phyloP scores from a whole-genome alignment of 352 stramenopile genomes.

The Globisporangium okanoganense region DNA sequence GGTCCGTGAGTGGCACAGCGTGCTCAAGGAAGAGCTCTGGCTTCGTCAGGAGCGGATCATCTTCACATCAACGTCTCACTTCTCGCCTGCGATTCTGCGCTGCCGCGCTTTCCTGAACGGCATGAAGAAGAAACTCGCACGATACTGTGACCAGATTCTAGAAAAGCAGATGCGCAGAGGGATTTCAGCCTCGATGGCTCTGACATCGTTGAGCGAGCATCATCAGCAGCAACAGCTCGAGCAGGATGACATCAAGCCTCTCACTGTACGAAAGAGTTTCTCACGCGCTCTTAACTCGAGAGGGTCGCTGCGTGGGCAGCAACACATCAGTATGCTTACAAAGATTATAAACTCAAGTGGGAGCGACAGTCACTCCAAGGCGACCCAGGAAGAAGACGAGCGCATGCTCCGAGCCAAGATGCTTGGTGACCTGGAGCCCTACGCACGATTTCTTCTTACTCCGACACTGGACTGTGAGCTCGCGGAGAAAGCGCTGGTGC shows the following conservation, averaged over 20 bases:
- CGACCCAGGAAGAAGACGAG: conserved; percentile 15
- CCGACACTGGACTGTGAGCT: conserved; percentile 43
- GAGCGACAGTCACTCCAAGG: not conserved
- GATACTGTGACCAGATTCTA: conserved; percentile 20
- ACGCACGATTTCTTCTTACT: conserved; percentile 43
- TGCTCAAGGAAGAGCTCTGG: conserved; percentile 55
- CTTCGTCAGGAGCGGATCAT: conserved; percentile 46
- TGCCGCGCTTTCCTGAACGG: conserved; percentile 61
- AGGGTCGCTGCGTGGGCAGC: not conserved
- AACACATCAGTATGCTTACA: conserved; percentile 10
- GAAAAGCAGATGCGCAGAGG: conserved; percentile 21
- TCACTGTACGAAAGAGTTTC: not conserved
- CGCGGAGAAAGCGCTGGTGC: conserved; percentile 40
- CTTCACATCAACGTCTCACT: conserved; percentile 42
- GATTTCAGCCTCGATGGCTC: not conserved
- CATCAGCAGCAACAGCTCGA: not conserved
- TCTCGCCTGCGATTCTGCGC: conserved; percentile 33
- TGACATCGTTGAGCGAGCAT: not conserved
- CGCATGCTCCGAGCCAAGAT: conserved; percentile 4
- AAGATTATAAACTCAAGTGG: not conserved
- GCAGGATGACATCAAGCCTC: not conserved
- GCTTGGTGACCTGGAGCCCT: conserved; percentile 44
- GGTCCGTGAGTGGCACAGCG: conserved; percentile 49
- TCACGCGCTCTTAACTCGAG: conserved; percentile 7
- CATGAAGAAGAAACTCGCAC: conserved; percentile 37